These are phyloP conservation scores for Aspergillus ibericus DNA, from an alignment of 2,329 filamentous ascomycete genomes.

Conservation along the genomic window DNA sequence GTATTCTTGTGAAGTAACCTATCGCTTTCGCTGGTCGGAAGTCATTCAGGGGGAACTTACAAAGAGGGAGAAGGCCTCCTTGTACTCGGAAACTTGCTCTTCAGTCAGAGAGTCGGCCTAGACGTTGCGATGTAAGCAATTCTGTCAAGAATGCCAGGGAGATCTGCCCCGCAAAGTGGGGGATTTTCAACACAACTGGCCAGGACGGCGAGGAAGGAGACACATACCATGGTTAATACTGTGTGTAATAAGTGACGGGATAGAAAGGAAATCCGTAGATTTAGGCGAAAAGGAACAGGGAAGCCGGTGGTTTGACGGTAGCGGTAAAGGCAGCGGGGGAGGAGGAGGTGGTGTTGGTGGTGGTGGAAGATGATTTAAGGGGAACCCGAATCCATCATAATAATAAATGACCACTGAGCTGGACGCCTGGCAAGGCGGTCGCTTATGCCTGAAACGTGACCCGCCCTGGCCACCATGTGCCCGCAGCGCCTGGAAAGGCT, in stretches of 20 bases:
- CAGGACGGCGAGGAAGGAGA: slow-evolving; percentile 1
- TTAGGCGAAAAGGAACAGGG: slow-evolving; percentile 14
- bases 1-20: neutral
- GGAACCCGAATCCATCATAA: slow-evolving; percentile 22
- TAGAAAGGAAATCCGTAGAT: slow-evolving; percentile 7
- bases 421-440: slow-evolving; percentile 23
- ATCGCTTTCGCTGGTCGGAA: neutral
- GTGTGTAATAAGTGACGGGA: neutral
- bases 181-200: slow-evolving; percentile 20
- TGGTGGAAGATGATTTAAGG: slow-evolving; percentile 23
- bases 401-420: slow-evolving; percentile 18
- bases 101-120: slow-evolving; percentile 98
- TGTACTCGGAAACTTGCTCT: slow-evolving; percentile 99
- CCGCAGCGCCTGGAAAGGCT: slow-evolving; percentile 11
- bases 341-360: slow-evolving; percentile 19
- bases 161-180: slow-evolving; percentile 38
- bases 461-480: slow-evolving; percentile 14
- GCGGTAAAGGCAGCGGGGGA: slow-evolving; percentile 16
- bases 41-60: slow-evolving; percentile 61
- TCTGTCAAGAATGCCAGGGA: slow-evolving; percentile 19
- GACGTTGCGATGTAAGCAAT: slow-evolving; percentile 29
- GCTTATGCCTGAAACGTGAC: slow-evolving; percentile 25
- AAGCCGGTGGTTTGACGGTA: slow-evolving; percentile 6
- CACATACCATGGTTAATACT: slow-evolving; percentile 35
- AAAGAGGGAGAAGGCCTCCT: slow-evolving; percentile 99